A percentile compares a stretch with the other conserved stretches of the same genome.
Evolutionary conservation across 192 early-diverging fungal genomes (phyloP).

Genomic region (Spizellomyces punctatus): DNA sequence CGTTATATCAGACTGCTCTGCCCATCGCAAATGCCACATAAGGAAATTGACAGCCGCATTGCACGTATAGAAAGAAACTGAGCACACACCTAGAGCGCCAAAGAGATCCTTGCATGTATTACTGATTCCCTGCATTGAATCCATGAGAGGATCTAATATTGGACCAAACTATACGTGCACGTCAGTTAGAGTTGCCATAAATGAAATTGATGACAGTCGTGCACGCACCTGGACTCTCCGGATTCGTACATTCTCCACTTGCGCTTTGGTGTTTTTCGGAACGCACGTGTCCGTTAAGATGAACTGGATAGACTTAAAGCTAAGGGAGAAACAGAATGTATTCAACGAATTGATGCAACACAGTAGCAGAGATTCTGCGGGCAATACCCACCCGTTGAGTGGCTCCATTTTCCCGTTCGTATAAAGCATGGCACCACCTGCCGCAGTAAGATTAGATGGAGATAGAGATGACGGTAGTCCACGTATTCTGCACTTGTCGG

Average conservation of each 20-base stretch:
- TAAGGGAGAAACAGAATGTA: conserved; percentile 12
- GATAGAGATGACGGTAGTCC: background rate
- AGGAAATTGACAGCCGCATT: background rate
- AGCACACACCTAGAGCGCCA: conserved; percentile 7
- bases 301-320: conserved; percentile 70
- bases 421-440: conserved; percentile 76
- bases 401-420: conserved; percentile 59
- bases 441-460: background rate
- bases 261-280: conserved; percentile 83
- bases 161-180: conserved; percentile 19
- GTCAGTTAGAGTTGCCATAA: too few relatives aligned
- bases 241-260: conserved; percentile 75
- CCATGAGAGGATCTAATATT: conserved; percentile 32
- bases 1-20: background rate
- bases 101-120: conserved; percentile 15
- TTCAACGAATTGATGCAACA: conserved; percentile 6
- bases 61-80: background rate
- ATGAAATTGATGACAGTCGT: too few relatives aligned
- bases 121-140: conserved; percentile 24
- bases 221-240: conserved; percentile 18
- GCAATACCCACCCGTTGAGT: conserved; percentile 48
- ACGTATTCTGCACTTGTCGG: background rate
- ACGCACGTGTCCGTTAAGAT: conserved; percentile 89
- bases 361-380: background rate
- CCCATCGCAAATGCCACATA: background rate